These are phyloP conservation scores for Borealophlyctis nickersoniae DNA, from an alignment of 192 early-diverging fungal species.

Conservation along the genomic window DNA sequence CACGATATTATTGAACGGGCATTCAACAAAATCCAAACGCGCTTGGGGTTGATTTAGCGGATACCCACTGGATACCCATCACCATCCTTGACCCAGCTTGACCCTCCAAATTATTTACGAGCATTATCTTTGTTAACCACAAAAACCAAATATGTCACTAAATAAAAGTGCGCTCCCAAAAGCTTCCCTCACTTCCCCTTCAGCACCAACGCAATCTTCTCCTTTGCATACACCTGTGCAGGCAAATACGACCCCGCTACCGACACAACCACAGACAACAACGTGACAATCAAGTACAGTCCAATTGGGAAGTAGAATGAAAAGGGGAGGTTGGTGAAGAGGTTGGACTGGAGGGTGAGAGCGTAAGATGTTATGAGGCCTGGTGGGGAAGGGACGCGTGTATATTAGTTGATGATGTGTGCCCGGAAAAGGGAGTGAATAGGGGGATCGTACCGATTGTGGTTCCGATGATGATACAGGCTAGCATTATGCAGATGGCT, in stretches of 20 bases:
- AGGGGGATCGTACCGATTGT: slow-evolving; percentile 16
- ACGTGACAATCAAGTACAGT: slow-evolving; percentile 15
- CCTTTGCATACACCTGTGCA: slow-evolving; percentile 7
- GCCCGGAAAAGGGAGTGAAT: not conserved
- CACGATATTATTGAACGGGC: too few species aligned
- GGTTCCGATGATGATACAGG: slow-evolving; percentile 27
- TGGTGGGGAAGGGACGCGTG: not conserved
- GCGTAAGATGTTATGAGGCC: slow-evolving; percentile 22
- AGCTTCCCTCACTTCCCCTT: slow-evolving; percentile 25
- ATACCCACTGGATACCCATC: too few species aligned
- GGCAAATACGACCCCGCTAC: slow-evolving; percentile 27
- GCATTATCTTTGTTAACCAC: too few species aligned
- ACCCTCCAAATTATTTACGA: too few species aligned
- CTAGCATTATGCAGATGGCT: slow-evolving; percentile 27
- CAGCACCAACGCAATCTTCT: slow-evolving; percentile 28
- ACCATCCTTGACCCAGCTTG: too few species aligned
- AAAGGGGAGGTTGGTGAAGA: slow-evolving; percentile 31
- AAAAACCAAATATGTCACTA: too few species aligned
- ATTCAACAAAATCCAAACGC: too few species aligned
- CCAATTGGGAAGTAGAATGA: slow-evolving; percentile 25
- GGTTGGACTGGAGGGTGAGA: slow-evolving; percentile 31
- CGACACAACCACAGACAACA: slow-evolving; percentile 21
- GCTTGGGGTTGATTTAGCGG: too few species aligned
- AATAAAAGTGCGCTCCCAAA: too few species aligned
- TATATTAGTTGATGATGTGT: too few species aligned